These are phyloP conservation scores for Desmodesmus armatus DNA, from an alignment of 139 green algal genomes.

Conservation along the genomic window DNA sequence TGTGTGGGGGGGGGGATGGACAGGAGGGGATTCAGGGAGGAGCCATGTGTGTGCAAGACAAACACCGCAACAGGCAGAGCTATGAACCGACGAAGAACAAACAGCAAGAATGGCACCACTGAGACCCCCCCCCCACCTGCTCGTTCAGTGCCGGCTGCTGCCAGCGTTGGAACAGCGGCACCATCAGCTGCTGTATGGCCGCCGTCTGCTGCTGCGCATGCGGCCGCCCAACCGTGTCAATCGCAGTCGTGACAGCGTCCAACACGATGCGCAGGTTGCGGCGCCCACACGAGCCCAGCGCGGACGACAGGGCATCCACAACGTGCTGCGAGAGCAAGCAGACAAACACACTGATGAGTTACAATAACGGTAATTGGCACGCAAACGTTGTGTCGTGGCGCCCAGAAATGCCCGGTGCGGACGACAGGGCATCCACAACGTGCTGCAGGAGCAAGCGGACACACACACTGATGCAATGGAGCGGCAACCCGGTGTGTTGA, in stretches of 20 bases:
- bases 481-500: no score
- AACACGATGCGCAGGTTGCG: conserved; percentile 88
- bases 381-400: no score
- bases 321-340: conserved; percentile 63
- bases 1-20: no score
- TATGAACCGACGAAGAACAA: no score
- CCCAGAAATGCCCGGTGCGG: no score
- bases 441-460: no score
- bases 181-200: conserved; percentile 20
- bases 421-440: no score
- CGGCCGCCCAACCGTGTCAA: conserved; percentile 54
- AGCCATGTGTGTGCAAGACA: no score
- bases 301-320: conserved; percentile 67
- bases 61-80: no score
- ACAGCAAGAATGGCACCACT: no score
- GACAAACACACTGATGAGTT: not conserved
- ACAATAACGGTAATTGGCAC: not conserved
- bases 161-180: conserved; percentile 38
- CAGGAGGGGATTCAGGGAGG: no score
- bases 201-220: conserved; percentile 37
- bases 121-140: not conserved
- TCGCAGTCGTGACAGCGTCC: conserved; percentile 86
- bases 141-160: not conserved
- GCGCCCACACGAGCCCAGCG: conserved; percentile 67
- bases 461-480: no score